Conservation (phyloP, 495 filamentous ascomycete species). For the Patellaria atrata region DNA sequence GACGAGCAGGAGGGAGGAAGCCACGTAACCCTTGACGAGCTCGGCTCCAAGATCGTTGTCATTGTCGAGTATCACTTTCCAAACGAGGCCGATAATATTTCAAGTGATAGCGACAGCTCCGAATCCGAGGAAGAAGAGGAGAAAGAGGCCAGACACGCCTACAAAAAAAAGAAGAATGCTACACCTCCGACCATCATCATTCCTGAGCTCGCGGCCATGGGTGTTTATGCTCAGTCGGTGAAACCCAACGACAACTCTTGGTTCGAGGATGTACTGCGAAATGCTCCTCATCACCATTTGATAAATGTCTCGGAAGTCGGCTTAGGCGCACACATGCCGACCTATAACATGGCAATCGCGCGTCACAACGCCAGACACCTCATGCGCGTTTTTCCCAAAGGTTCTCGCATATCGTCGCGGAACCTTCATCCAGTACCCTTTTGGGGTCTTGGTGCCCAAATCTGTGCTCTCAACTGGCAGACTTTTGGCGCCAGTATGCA, state of each 20-base stretch:
- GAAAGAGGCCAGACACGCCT: constrained; percentile 26
- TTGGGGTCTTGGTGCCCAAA: constrained; percentile 41
- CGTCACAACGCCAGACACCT: constrained; percentile 37
- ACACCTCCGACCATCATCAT: constrained; percentile 29
- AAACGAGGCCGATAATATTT: constrained; percentile 26
- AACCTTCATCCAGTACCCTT: constrained; percentile 37
- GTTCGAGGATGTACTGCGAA: constrained; percentile 28
- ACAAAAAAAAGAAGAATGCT: constrained; percentile 30
- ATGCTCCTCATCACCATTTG: constrained; percentile 39
- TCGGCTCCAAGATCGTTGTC: constrained; percentile 38
- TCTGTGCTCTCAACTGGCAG: constrained; percentile 45
- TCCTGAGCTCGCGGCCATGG: constrained; percentile 38
- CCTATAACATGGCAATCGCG: constrained; percentile 28
- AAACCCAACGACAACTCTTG: constrained; percentile 40
- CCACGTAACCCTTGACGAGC: constrained; percentile 32
- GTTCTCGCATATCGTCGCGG: constrained; percentile 38
- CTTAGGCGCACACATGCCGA: constrained; percentile 26
- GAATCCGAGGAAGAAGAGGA: constrained; percentile 31
- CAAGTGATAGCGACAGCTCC: constrained; percentile 8
- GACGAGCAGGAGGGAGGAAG: constrained; percentile 28
- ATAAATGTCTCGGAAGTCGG: constrained; percentile 43
- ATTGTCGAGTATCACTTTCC: constrained; percentile 42
- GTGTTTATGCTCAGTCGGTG: constrained; percentile 42
- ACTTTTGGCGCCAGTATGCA: constrained; percentile 39
- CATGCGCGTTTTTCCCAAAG: constrained; percentile 44